Evolutionary conservation across 305 asterid species (phyloP).

Genomic region (Petunia hybrid): DNA sequence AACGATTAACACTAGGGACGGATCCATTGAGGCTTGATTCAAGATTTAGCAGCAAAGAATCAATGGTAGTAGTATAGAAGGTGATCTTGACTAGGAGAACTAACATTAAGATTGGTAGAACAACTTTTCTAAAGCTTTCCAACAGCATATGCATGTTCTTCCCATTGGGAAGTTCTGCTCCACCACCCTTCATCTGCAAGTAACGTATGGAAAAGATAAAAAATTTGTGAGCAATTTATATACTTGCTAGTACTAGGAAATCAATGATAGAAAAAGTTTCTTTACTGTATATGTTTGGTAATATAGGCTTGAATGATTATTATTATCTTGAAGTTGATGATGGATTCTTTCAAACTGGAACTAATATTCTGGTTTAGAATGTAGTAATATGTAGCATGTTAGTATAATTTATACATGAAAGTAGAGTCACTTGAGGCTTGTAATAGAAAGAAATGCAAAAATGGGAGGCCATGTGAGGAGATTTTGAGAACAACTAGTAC

Average conservation of each 20-base stretch:
- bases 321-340: not conserved
- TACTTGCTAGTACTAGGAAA: not conserved
- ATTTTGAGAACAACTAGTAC: too few relatives aligned
- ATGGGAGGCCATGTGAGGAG: not conserved
- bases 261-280: not conserved
- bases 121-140: not conserved
- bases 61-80: slow-evolving; percentile 17
- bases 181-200: slow-evolving; percentile 27
- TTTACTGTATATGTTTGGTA: slow-evolving; percentile 15
- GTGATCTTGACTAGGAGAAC: slow-evolving; percentile 31
- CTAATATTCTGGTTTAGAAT: not conserved
- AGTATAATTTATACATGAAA: not conserved
- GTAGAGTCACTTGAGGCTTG: not conserved
- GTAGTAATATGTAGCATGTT: not conserved
- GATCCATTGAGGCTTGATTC: slow-evolving; percentile 26
- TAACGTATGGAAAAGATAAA: not conserved
- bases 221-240: not conserved
- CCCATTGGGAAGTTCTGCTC: slow-evolving; percentile 1
- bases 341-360: not conserved
- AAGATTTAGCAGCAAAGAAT: slow-evolving; percentile 30
- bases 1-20: not conserved
- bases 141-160: not conserved
- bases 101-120: slow-evolving; percentile 29
- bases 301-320: slow-evolving; percentile 9
- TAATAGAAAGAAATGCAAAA: too few relatives aligned